Conservation (phyloP, 768 basidiomycete species). For the Phylloporus sp. region DNA sequence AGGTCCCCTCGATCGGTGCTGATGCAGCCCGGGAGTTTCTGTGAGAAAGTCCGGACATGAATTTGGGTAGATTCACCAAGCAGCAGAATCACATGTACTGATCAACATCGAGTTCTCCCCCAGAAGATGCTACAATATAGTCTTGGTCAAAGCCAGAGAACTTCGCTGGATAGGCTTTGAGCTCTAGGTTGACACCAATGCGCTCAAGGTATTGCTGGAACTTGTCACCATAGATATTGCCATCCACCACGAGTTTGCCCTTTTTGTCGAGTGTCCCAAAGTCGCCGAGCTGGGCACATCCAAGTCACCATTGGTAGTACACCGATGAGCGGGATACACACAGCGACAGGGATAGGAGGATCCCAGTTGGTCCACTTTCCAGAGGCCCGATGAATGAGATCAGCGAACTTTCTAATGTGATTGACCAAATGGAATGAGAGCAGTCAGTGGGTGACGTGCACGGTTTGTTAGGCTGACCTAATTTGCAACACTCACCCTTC, state of each 20-base stretch:
- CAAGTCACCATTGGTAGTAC: too few species aligned
- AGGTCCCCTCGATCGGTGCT: constrained; percentile 27
- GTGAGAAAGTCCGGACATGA: too few species aligned
- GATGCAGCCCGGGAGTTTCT: constrained; percentile 14
- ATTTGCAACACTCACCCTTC: too few species aligned
- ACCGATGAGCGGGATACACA: too few species aligned
- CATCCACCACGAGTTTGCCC: constrained; percentile 7
- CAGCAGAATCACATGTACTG: not conserved
- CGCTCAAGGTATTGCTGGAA: constrained; percentile 5
- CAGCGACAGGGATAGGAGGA: too few species aligned
- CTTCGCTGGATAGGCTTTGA: constrained; percentile 4
- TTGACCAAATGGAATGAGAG: too few species aligned
- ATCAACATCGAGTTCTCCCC: constrained; percentile 12
- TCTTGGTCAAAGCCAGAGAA: constrained; percentile 9
- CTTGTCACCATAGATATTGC: constrained; percentile 25
- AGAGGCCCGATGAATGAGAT: too few species aligned
- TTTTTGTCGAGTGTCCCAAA: constrained; percentile 26
- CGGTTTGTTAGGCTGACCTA: too few species aligned
- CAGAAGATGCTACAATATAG: constrained; percentile 19
- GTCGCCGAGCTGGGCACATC: constrained; percentile 28
- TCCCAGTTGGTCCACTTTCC: too few species aligned
- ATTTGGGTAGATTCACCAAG: not conserved
- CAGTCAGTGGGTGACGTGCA: too few species aligned
- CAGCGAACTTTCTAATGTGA: too few species aligned
- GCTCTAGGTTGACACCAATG: not conserved